A percentile compares a stretch with the other conserved stretches of the same genome.
These are phyloP conservation scores for Cryptococcus hybrid DNA, from an alignment of 1,284 basidiomycete genomes.

Conservation along the genomic window DNA sequence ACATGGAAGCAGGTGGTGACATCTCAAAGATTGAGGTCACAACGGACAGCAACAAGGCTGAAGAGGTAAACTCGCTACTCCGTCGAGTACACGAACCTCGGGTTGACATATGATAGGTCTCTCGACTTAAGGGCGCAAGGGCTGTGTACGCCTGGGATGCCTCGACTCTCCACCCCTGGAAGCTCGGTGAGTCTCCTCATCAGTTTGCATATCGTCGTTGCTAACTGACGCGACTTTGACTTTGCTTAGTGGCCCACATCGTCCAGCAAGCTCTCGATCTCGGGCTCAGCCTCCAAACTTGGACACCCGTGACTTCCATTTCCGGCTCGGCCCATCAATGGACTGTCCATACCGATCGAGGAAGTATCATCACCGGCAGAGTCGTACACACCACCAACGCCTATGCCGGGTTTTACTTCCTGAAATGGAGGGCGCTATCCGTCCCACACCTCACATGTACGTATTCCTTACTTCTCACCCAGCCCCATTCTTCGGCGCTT, in stretches of 20 bases:
- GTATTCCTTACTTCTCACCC: background rate
- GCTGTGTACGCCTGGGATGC: slow-evolving; percentile 21
- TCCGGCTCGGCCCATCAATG: slow-evolving; percentile 9
- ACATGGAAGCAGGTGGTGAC: slow-evolving; percentile 20
- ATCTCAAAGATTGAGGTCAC: slow-evolving; percentile 15
- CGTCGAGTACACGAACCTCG: background rate
- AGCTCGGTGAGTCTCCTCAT: slow-evolving; percentile 6
- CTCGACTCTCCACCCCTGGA: slow-evolving; percentile 24
- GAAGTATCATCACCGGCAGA: slow-evolving; percentile 10
- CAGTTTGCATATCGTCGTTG: background rate
- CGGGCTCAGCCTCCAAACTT: slow-evolving; percentile 20
- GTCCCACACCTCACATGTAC: slow-evolving; percentile 21
- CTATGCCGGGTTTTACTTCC: slow-evolving; percentile 18
- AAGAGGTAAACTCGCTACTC: slow-evolving; percentile 11
- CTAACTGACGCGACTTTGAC: background rate
- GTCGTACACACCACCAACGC: slow-evolving; percentile 26
- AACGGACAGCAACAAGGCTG: slow-evolving; percentile 8
- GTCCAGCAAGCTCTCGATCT: slow-evolving; percentile 13
- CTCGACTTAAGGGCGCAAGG: slow-evolving; percentile 18
- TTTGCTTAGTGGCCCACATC: slow-evolving; percentile 11
- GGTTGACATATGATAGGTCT: slow-evolving; percentile 9
- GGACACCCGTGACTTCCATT: slow-evolving; percentile 20
- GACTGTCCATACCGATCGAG: slow-evolving; percentile 20
- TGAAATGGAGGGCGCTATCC: slow-evolving; percentile 17
- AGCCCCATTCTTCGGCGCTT: too few relatives aligned